A percentile compares a stretch with the other conserved stretches of the same genome.
Conservation (phyloP, 2,329 filamentous ascomycete genomes). For the Dendrostoma leiphaemia region DNA sequence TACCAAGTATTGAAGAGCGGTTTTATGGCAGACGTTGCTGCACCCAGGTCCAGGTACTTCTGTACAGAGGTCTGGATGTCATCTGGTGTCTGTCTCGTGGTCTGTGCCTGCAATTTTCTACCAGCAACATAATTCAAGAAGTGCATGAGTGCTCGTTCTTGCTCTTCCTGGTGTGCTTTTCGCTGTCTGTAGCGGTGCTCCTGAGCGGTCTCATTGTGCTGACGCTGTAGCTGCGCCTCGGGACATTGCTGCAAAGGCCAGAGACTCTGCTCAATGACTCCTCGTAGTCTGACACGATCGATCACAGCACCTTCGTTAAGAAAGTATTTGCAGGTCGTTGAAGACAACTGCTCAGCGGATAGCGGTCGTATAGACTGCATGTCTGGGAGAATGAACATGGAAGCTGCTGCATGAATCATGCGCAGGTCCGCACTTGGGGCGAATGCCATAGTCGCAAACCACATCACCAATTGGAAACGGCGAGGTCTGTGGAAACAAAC, state of each 20-base stretch:
- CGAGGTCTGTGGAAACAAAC: background rate
- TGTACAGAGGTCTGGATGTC: background rate
- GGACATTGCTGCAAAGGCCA: background rate
- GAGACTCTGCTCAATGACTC: background rate
- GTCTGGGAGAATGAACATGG: conserved; percentile 10
- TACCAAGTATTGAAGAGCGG: background rate
- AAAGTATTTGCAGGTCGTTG: background rate
- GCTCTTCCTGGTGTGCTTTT: background rate
- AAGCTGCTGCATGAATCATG: conserved; percentile 18
- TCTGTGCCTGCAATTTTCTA: background rate
- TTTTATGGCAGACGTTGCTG: background rate
- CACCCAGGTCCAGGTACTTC: background rate
- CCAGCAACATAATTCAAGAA: background rate
- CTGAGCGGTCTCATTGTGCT: background rate
- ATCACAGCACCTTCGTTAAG: background rate
- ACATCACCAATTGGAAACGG: conserved; percentile 19
- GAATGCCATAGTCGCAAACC: conserved; percentile 23
- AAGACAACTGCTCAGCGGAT: background rate
- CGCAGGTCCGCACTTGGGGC: background rate
- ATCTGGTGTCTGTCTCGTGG: too few relatives aligned
- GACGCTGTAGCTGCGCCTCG: background rate
- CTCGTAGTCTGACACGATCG: background rate
- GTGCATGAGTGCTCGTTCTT: background rate
- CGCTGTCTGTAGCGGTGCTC: background rate
- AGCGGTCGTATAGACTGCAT: background rate